A percentile compares a stretch with the other conserved stretches of the same genome.
Evolutionary conservation across 352 stramenopile genomes (phyloP).

Genomic region (Phytophthora melonis): DNA sequence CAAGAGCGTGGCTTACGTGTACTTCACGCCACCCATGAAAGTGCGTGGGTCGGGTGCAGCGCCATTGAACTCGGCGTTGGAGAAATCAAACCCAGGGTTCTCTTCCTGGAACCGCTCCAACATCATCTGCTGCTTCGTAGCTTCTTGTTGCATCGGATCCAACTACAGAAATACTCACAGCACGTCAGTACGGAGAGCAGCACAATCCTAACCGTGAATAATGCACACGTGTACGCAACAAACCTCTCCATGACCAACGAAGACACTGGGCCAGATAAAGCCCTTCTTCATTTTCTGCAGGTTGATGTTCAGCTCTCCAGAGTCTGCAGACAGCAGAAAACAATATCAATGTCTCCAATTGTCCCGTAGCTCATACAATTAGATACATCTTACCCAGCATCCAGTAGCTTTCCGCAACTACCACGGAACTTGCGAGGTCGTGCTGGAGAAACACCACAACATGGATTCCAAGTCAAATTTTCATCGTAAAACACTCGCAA

Average conservation of each 20-base stretch:
- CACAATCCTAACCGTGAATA: neutral
- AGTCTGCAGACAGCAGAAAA: constrained; percentile 52
- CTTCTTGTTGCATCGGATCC: constrained; percentile 92
- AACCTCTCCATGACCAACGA: constrained; percentile 88
- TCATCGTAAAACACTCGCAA: neutral
- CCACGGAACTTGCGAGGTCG: constrained; percentile 91
- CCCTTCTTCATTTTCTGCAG: constrained; percentile 97
- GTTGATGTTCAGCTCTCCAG: constrained; percentile 92
- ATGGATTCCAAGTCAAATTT: neutral
- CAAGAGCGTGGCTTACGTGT: constrained; percentile 52
- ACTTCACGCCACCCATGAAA: constrained; percentile 97
- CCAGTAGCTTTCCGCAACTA: constrained; percentile 96
- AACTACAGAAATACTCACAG: constrained; percentile 48
- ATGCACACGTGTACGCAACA: neutral
- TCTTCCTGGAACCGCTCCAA: constrained; percentile 98
- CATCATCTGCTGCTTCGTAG: constrained; percentile 97
- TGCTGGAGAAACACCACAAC: constrained; percentile 62
- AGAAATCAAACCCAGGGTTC: constrained; percentile 99
- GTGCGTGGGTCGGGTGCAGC: constrained; percentile 94
- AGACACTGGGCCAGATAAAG: constrained; percentile 93
- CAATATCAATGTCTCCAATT: neutral
- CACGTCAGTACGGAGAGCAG: neutral
- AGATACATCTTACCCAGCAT: constrained; percentile 81
- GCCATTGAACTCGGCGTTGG: constrained; percentile 97
- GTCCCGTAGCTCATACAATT: neutral